phyloP scores from a whole-genome alignment of 768 basidiomycete species.

The Rhizopogon roseolus region DNA sequence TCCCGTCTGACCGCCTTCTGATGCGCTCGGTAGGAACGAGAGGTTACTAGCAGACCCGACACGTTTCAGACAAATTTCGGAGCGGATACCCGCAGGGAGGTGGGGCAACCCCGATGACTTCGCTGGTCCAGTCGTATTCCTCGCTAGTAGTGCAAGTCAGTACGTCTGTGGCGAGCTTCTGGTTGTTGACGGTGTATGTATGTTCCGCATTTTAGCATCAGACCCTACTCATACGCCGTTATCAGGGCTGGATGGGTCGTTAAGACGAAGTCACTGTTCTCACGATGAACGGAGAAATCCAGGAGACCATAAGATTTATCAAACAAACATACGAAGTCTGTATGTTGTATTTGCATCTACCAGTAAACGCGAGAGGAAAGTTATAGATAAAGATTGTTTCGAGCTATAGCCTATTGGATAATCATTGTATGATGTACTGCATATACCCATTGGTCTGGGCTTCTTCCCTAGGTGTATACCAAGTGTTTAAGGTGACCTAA shows the following conservation, averaged over 20 bases:
- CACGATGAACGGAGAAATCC: neutral
- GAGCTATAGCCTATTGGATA: no score
- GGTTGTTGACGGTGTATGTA: constrained; percentile 63
- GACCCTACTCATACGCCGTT: constrained; percentile 6
- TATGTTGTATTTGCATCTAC: neutral
- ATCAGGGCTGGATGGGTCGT: constrained; percentile 62
- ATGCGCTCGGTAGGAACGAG: constrained; percentile 47
- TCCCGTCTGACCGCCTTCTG: constrained; percentile 8
- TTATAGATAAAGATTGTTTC: neutral
- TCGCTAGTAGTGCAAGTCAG: constrained; percentile 58
- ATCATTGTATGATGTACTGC: no score
- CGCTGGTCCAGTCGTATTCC: constrained; percentile 62
- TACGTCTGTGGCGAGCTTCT: constrained; percentile 68
- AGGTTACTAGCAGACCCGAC: constrained; percentile 57
- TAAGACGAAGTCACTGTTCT: constrained; percentile 10
- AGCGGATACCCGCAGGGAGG: constrained; percentile 63
- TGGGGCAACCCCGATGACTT: constrained; percentile 68
- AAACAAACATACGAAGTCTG: neutral
- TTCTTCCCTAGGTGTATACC: neutral
- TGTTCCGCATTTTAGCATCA: constrained; percentile 3
- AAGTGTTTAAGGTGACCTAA: neutral
- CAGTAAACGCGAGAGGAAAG: neutral
- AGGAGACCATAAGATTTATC: neutral
- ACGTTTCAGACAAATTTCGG: constrained; percentile 61
- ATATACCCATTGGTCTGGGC: neutral